Percentiles rank a stretch among this genome's conserved stretches.
These are phyloP conservation scores for Vitis labrusca DNA, from an alignment of 164 flowering plant genomes.

Conservation along the genomic window DNA sequence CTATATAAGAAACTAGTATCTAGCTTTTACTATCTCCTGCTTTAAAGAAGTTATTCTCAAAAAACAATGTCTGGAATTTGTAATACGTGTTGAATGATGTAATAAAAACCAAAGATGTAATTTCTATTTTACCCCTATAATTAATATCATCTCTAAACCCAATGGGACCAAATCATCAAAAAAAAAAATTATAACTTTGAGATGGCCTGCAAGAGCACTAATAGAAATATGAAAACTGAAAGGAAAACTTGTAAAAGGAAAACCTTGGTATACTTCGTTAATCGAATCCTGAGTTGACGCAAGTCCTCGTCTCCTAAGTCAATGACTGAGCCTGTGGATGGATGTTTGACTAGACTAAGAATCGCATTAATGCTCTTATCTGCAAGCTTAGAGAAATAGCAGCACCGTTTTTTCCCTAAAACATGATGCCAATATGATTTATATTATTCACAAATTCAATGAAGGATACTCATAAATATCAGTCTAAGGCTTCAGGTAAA, in stretches of 20 bases:
- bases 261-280: constrained; percentile 70
- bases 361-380: constrained; percentile 37
- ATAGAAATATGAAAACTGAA: neutral
- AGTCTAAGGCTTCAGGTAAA: neutral
- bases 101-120: neutral
- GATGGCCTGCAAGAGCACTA: neutral
- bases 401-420: constrained; percentile 55
- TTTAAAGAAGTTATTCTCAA: neutral
- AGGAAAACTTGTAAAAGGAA: constrained; percentile 25
- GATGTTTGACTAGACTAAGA: constrained; percentile 22
- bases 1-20: too few relatives aligned
- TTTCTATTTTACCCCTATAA: neutral
- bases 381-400: constrained; percentile 49
- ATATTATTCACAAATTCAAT: neutral
- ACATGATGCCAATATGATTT: neutral
- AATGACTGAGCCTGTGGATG: constrained; percentile 13
- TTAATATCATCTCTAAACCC: neutral
- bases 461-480: neutral
- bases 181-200: neutral
- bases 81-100: neutral
- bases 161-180: neutral
- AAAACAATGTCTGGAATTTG: neutral
- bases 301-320: constrained; percentile 25
- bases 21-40: neutral
- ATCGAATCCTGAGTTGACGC: constrained; percentile 42